Evolutionary conservation across 2,329 filamentous ascomycete species (phyloP).

Genomic region (Fusarium virguliforme): DNA sequence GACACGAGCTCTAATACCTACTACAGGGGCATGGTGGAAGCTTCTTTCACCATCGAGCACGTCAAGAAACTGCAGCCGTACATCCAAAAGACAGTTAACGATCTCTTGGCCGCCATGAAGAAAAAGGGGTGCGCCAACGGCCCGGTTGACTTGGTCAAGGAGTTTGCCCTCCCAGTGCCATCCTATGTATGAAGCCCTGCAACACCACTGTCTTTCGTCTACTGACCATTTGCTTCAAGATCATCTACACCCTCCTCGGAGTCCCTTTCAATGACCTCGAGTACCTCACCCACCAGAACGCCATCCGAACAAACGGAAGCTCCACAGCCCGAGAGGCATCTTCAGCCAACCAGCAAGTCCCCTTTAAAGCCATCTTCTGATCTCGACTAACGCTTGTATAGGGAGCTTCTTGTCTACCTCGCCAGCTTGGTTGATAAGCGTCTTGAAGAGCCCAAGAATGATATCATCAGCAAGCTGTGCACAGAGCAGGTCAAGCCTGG

Average conservation of each 20-base stretch:
- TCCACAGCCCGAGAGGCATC: constrained; percentile 64
- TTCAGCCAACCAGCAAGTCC: constrained; percentile 59
- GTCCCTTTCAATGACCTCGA: constrained; percentile 64
- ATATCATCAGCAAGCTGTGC: constrained; percentile 64
- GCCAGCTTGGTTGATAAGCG: constrained; percentile 60
- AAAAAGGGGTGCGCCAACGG: constrained; percentile 54
- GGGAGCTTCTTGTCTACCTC: constrained; percentile 64
- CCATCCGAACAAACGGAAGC: constrained; percentile 65
- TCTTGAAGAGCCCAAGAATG: constrained; percentile 58
- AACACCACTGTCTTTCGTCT: neutral
- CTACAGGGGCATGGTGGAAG: constrained; percentile 62
- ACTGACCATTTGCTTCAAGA: constrained; percentile 47
- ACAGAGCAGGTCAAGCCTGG: constrained; percentile 60
- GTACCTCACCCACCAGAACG: constrained; percentile 64
- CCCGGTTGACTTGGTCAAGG: constrained; percentile 63
- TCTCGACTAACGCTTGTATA: constrained; percentile 27
- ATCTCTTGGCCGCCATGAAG: constrained; percentile 60
- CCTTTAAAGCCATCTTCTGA: neutral
- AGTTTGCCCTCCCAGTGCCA: constrained; percentile 65
- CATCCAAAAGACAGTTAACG: constrained; percentile 63
- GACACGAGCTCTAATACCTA: neutral
- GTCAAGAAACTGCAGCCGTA: constrained; percentile 61
- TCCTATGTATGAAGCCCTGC: constrained; percentile 57
- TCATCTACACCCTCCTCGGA: constrained; percentile 67
- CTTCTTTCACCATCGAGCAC: constrained; percentile 59